Conservation (phyloP, 176 grass and related monocot genomes). For the Carex parvula region DNA sequence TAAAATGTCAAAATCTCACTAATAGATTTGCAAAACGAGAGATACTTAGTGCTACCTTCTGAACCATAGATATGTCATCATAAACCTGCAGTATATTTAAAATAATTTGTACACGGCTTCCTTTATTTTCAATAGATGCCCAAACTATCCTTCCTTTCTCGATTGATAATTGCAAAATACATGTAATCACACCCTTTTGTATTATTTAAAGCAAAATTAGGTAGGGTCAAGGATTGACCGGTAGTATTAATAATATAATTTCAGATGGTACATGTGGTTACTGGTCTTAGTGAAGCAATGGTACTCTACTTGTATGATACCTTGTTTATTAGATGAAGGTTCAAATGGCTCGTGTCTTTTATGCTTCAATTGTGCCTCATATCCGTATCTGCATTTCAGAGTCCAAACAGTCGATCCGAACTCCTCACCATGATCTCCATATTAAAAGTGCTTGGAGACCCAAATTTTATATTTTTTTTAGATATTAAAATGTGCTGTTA, state of each 20-base stretch:
- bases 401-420: too few relatives aligned
- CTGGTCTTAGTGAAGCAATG: background rate
- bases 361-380: too few relatives aligned
- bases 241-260: background rate
- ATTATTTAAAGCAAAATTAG: background rate
- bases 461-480: too few relatives aligned
- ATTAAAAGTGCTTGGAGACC: too few relatives aligned
- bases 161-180: background rate
- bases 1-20: conserved; percentile 1
- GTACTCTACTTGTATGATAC: background rate
- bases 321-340: background rate
- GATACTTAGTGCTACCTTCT: background rate
- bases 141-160: background rate
- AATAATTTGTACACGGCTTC: background rate
- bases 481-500: background rate
- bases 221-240: background rate
- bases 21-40: background rate
- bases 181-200: background rate
- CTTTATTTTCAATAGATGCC: too few relatives aligned
- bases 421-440: too few relatives aligned
- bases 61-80: background rate
- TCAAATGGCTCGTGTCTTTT: too few relatives aligned
- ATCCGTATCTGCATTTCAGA: too few relatives aligned
- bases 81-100: background rate
- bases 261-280: conserved; percentile 9